Base-by-base conservation (phyloP, 805 yeast species). In the Debaryomyces tyrocola region DNA sequence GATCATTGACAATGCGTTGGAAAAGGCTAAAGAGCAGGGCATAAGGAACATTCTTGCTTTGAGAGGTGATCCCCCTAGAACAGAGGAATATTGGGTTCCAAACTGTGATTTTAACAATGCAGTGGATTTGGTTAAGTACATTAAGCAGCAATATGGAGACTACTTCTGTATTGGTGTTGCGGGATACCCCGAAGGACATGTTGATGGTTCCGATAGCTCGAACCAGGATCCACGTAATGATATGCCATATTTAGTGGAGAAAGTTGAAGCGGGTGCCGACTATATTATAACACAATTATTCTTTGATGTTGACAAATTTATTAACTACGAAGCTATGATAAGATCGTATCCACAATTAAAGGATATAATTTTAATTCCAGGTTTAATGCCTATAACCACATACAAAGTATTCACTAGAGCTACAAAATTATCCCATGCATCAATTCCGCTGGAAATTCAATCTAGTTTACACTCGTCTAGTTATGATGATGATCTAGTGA, bases 181-280 rank as follows among this genome's bases (percentile, higher is more conserved):
- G 1, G 97, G 95, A 1, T 92, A 92, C 64, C 97, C 99, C 7
- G 99, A 92, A 63, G 99, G 99, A 15, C 97, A 92, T 67, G 90
- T 89, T 31, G 96, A 91, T 55, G 92, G 95, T 11, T 77, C 90
- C 1, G 88, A 84, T 55, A 75, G 69, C 39, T 66, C 80, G 7
- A 75, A 74, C 31, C 96, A 90, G 63, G 79, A 82, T 56, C 82
- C 85, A 0, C 61, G 63, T 18, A 77, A 77, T 40, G 99, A 92
- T 64, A 59, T 92, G 40, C 92, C 94, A 6, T 90, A 66, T 60
- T 75, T 94, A 65, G 79, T 83, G 41, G 96, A 89, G 54, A 94
- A 94, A 64, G 78, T 92, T 20, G 78, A 83, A 47, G 97, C 98
- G 1, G 99, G 99, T 37, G 99, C 98, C 1, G 95, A 90, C 59